Evolutionary conservation across 2,329 filamentous ascomycete species (phyloP), one percentile per base, ranked within the genome.

Genomic region (Capronia coronata): DNA sequence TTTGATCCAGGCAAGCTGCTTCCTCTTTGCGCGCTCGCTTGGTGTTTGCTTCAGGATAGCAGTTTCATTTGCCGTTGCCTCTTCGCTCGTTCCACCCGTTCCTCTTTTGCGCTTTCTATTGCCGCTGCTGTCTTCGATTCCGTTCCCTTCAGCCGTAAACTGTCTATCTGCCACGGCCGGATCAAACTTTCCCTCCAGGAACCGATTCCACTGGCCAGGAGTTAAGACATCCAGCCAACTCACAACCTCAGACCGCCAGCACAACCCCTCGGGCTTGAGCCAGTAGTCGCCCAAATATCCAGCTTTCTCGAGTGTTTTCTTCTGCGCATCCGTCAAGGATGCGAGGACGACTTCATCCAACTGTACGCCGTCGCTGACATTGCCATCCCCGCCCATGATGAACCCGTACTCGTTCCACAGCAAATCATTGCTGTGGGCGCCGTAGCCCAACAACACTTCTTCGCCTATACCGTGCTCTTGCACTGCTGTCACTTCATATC

Each of bases 321-420:
- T 45, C 7, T 51, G 41, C 9, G 13, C 22, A 14, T 34, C 38
- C 6, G 37, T 48, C 37, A 56, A 23, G 6, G 30, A 39, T 5
- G 39, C 19, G 3, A 53, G 38, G 1, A 55, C 40, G 18, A 54
- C 13, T 11, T 32, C 27, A 30, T 58, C 55, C 22, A 58, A 40
- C 14, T 30, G 25, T 10, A 56, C 25, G 2, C 38, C 41, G 27
- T 58, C 55, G 18, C 39, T 23, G 4, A 32, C n/a, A 43, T 55
- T 55, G 8, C 30, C 14, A 11, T 46, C 38, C 3, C 30, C 19
- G 14, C 43, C 38, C 37, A 54, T 54, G 27, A 51, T 41, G 35
- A 58, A 58, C 16, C 55, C 55, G 34, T 58, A 59, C 35, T 59
- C 56, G 11, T 37, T 34, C 49, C 52, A 56, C 13, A 56, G 42